A percentile compares a stretch with the other conserved stretches of the same genome.
Conservation (phyloP, 1,139 yeast species). For the Nakaseomyces sp. region DNA sequence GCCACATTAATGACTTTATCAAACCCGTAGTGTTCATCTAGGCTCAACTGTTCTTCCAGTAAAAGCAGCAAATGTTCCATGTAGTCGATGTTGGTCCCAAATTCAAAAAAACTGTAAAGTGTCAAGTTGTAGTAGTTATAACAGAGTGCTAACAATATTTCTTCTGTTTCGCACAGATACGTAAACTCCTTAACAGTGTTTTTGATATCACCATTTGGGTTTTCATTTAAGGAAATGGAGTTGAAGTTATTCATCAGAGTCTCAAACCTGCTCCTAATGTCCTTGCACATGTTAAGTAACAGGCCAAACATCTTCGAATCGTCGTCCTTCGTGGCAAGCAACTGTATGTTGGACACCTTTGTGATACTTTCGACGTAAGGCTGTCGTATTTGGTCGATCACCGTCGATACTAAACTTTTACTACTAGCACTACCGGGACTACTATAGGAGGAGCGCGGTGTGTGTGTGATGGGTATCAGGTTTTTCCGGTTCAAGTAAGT, state of each 20-base stretch:
- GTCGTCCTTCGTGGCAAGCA: conserved; percentile 16
- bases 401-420: conserved; percentile 12
- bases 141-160: conserved; percentile 18
- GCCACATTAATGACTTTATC: conserved; percentile 21
- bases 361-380: conserved; percentile 19
- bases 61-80: conserved; percentile 22
- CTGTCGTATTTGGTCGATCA: conserved; percentile 22
- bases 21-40: conserved; percentile 21
- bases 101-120: conserved; percentile 16
- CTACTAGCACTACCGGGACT: conserved; percentile 13
- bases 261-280: conserved; percentile 15
- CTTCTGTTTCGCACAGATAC: conserved; percentile 19
- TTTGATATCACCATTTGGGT: not conserved
- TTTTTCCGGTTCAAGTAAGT: conserved; percentile 16
- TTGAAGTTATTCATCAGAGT: conserved; percentile 15
- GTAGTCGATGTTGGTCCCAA: conserved; percentile 19
- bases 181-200: conserved; percentile 8
- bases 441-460: conserved; percentile 11
- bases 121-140: conserved; percentile 23
- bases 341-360: conserved; percentile 13
- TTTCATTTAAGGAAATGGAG: not conserved
- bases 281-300: conserved; percentile 17
- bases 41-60: conserved; percentile 19
- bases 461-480: conserved; percentile 9
- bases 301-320: conserved; percentile 20